Evolutionary conservation across 768 basidiomycete species (phyloP).

Genomic region (Mycena chlorophos): DNA sequence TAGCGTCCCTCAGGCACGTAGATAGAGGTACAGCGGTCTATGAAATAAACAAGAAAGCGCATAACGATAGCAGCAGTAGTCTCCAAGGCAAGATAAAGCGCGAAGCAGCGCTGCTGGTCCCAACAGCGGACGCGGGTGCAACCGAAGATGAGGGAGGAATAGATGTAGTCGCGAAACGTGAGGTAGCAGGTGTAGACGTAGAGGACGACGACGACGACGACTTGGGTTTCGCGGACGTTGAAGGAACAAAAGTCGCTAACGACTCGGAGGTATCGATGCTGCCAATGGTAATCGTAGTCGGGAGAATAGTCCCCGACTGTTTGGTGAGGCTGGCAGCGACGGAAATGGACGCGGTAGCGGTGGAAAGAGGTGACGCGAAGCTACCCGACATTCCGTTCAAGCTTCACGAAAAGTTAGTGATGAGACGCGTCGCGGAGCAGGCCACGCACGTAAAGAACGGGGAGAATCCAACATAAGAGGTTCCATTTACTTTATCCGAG

Average conservation of each 20-base stretch:
- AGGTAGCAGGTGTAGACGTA: constrained; percentile 12
- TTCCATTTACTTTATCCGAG: constrained; percentile 31
- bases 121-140: background rate
- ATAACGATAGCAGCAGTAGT: constrained; percentile 15
- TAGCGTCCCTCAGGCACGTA: constrained; percentile 1
- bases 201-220: constrained; percentile 12
- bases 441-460: constrained; percentile 54
- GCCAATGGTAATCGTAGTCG: constrained; percentile 44
- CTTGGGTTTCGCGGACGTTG: constrained; percentile 2
- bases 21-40: constrained; percentile 14
- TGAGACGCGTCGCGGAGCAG: background rate
- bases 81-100: background rate
- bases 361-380: constrained; percentile 48
- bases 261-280: constrained; percentile 28
- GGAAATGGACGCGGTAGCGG: constrained; percentile 47
- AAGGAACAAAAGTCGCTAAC: constrained; percentile 19
- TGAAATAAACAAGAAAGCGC: constrained; percentile 6
- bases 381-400: constrained; percentile 62
- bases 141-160: constrained; percentile 2
- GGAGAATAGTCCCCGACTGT: constrained; percentile 34
- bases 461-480: constrained; percentile 46
- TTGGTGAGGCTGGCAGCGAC: constrained; percentile 40
- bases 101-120: background rate
- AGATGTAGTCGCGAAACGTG: constrained; percentile 16
- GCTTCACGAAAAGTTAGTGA: constrained; percentile 31